phyloP scores from a whole-genome alignment of 2,329 filamentous ascomycete genomes.

The Ustilaginoidea virens region DNA sequence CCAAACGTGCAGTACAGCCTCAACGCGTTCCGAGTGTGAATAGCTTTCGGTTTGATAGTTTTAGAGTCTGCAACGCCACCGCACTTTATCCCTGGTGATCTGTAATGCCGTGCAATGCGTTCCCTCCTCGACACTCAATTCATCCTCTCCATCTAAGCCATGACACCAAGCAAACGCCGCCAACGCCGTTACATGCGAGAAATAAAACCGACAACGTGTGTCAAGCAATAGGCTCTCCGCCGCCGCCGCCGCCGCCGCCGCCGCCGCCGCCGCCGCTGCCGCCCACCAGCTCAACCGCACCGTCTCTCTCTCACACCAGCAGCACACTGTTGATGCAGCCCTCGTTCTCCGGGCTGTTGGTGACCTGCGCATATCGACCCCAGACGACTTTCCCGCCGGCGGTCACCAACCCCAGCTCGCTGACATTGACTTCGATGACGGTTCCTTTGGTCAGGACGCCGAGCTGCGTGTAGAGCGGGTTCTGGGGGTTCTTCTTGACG shows the following conservation, averaged over 20 bases:
- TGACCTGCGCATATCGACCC: constrained; percentile 55
- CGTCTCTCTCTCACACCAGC: constrained; percentile 13
- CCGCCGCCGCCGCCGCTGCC: too few species aligned
- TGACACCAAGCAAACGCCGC: constrained; percentile 10
- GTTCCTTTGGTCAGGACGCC: constrained; percentile 78
- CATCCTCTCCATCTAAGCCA: too few species aligned
- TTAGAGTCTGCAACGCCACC: too few species aligned
- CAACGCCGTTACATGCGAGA: constrained; percentile 14
- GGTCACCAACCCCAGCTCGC: constrained; percentile 80
- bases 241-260: too few species aligned
- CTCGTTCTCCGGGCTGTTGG: constrained; percentile 32
- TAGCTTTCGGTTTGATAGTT: too few species aligned
- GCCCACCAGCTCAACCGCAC: too few species aligned
- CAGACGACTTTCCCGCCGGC: constrained; percentile 86
- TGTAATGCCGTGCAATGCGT: too few species aligned
- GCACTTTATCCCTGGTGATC: too few species aligned
- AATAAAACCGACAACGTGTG: constrained; percentile 3
- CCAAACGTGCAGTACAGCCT: too few species aligned
- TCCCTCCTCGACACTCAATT: too few species aligned
- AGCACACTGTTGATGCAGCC: constrained; percentile 28
- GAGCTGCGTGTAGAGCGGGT: constrained; percentile 81
- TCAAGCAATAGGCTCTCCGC: neutral
- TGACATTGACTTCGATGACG: constrained; percentile 78
- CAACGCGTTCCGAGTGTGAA: too few species aligned
- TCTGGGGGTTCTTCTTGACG: constrained; percentile 57